Evolutionary conservation across 352 stramenopile genomes (phyloP).

Genomic region (Lagenidium sp.): DNA sequence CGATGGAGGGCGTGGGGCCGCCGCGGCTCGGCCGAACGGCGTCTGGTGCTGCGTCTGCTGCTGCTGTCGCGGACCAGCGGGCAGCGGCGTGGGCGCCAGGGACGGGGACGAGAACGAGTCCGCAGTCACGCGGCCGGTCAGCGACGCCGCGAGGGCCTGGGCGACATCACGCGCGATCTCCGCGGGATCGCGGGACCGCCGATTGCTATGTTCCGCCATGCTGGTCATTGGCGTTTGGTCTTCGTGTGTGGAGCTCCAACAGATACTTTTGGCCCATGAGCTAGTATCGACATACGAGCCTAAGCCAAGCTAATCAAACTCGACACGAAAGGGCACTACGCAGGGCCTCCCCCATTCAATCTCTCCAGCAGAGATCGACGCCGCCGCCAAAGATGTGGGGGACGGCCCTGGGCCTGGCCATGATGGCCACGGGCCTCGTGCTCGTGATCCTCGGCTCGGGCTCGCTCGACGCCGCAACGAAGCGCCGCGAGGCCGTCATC

Average conservation of each 20-base stretch:
- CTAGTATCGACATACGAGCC: not conserved
- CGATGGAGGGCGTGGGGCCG: no score
- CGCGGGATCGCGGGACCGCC: no score
- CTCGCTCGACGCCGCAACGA: constrained; percentile 14
- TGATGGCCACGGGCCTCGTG: constrained; percentile 14
- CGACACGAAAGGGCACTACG: no score
- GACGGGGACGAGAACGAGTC: no score
- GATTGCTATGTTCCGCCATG: no score
- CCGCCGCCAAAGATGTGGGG: constrained; percentile 22
- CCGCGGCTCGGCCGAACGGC: no score
- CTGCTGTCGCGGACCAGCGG: no score
- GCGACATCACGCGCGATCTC: constrained; percentile 7
- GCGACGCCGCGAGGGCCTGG: constrained; percentile 4
- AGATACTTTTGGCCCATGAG: no score
- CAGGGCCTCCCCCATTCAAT: no score
- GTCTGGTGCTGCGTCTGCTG: not conserved
- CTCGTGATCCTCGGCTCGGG: constrained; percentile 13
- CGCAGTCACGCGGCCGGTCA: no score
- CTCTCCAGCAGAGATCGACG: no score
- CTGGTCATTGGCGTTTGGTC: constrained; percentile 1
- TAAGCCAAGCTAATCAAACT: constrained; percentile 4
- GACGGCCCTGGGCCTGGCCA: constrained; percentile 9
- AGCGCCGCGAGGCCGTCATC: constrained; percentile 3
- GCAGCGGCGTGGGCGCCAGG: no score
- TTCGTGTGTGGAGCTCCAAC: not conserved